Base-by-base conservation (phyloP, 345 rosid species). In the Eutrema yunnanense region DNA sequence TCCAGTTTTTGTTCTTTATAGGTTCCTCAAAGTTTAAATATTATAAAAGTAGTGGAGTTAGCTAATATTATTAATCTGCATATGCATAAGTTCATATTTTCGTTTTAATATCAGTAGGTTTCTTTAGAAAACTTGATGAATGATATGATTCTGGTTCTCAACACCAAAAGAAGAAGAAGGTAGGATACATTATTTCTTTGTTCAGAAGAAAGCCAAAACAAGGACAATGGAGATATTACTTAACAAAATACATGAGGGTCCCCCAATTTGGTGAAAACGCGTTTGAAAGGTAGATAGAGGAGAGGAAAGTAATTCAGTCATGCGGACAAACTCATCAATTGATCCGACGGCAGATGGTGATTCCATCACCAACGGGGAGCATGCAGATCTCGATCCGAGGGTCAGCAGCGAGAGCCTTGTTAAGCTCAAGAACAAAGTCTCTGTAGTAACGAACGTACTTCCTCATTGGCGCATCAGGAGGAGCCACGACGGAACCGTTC, bases 331-430 rank as follows among this genome's bases (percentile, higher is more conserved):
- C 54, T 9, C 51, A 43, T 88, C 72, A 90, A 14, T 76, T 81
- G 77, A 96, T 77, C 80, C 97, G 86, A 77, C 97, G 98, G 91
- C 97, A 92, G 68, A 96, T 81, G 33, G 98, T 96, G 88, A 96
- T 84, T 6, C 99, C 99, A 78, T 96, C 98, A 7, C 98, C 97
- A 8, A 92, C 96, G 0, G 98, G 94, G 3, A 96, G 98, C 98
- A 86, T 87, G 48, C 98, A 96, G 72, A 92, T 92, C 84, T 96
- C 99, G 10, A 90, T 90, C 90, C 96, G 80, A 8, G 97, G 97
- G 85, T 92, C 99, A 14, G 82, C 97, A 49, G 99, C 95, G 2
- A 96, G 92, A 37, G 97, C 94, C 84, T 92, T 92, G 87, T 96
- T 92, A 48, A 96, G 92, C 85, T 92, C 97, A 85, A 84, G 69